These are phyloP conservation scores for Phaeotremella skinneri DNA, from an alignment of 768 basidiomycete genomes.

Conservation along the genomic window DNA sequence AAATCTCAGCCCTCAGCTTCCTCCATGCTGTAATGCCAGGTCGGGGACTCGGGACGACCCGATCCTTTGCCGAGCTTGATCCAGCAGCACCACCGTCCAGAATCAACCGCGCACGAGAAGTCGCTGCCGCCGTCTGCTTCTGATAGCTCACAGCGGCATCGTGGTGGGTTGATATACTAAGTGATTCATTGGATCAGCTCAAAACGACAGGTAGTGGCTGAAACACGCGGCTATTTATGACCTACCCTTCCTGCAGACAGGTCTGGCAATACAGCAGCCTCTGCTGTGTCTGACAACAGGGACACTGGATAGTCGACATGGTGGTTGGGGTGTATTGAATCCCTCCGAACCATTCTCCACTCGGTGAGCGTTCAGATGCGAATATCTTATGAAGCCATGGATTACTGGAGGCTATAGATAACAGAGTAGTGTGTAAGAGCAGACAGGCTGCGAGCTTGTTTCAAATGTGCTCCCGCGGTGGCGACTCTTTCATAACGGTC, in stretches of 20 bases:
- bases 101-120: neutral
- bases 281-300: slow-evolving; percentile 18
- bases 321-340: neutral
- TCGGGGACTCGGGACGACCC: neutral
- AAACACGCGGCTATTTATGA: neutral
- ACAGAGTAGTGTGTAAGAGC: no score
- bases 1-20: slow-evolving; percentile 30
- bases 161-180: slow-evolving; percentile 4
- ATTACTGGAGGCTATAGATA: no score
- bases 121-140: neutral
- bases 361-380: no score
- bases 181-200: slow-evolving; percentile 1
- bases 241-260: slow-evolving; percentile 32
- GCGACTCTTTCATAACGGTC: neutral
- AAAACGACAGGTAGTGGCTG: neutral
- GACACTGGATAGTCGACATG: slow-evolving; percentile 13
- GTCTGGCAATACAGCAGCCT: slow-evolving; percentile 20
- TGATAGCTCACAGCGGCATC: neutral
- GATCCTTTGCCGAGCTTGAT: neutral
- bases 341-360: neutral
- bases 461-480: neutral
- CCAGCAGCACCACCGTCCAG: neutral
- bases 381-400: no score
- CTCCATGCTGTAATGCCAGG: slow-evolving; percentile 24
- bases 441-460: neutral